These are phyloP conservation scores for Boletus bicolor DNA, from an alignment of 768 basidiomycete species.

Conservation along the genomic window DNA sequence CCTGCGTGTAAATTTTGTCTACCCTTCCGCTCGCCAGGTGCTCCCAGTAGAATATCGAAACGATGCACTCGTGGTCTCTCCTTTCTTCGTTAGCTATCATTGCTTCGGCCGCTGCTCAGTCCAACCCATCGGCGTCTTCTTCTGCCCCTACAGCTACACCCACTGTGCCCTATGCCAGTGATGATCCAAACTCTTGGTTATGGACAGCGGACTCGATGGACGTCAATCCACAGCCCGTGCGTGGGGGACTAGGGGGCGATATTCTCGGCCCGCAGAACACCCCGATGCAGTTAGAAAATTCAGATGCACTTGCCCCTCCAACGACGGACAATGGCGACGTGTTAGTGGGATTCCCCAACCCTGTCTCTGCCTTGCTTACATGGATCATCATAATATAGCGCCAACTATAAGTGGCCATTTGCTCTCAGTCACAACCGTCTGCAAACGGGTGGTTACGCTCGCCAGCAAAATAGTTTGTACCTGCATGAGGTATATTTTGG, in stretches of 20 bases:
- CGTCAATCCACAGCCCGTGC: slow-evolving; percentile 40
- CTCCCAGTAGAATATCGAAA: slow-evolving; percentile 2
- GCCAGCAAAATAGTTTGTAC: slow-evolving; percentile 53
- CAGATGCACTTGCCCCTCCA: slow-evolving; percentile 58
- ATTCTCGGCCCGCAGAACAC: slow-evolving; percentile 59
- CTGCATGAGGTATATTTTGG: background rate
- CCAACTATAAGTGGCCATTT: slow-evolving; percentile 64
- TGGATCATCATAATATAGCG: slow-evolving; percentile 12
- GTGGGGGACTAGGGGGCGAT: slow-evolving; percentile 40
- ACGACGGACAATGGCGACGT: slow-evolving; percentile 57
- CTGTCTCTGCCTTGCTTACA: background rate
- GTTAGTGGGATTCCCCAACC: slow-evolving; percentile 22
- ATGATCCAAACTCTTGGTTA: slow-evolving; percentile 45
- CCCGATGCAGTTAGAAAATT: slow-evolving; percentile 53
- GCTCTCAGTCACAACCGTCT: slow-evolving; percentile 58
- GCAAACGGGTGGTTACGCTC: slow-evolving; percentile 63
- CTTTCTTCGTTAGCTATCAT: slow-evolving; percentile 23
- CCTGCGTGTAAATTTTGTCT: slow-evolving; percentile 24
- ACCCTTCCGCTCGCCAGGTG: slow-evolving; percentile 6
- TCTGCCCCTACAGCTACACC: slow-evolving; percentile 35
- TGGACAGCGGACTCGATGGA: slow-evolving; percentile 33
- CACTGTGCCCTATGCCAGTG: slow-evolving; percentile 43
- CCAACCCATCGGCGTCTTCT: slow-evolving; percentile 19
- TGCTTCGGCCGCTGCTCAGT: slow-evolving; percentile 18
- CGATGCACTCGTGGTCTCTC: slow-evolving; percentile 32